Evolutionary conservation across 345 rosid species (phyloP).

Genomic region (Mallotus nudiflorus): DNA sequence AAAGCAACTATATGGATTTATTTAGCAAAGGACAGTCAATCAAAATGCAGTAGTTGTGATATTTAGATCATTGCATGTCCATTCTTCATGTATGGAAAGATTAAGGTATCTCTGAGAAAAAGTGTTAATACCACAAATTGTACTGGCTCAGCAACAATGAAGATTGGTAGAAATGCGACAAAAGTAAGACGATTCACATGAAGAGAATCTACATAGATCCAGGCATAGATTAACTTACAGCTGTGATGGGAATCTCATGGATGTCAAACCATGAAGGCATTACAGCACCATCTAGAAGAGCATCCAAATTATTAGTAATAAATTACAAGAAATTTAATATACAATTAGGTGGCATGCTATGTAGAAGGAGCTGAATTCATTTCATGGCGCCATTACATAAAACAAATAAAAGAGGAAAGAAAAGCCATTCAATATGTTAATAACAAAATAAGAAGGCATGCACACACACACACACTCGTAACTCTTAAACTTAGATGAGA

Average conservation of each 20-base stretch:
- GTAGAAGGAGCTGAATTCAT: not conserved
- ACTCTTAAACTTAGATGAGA: too few relatives aligned
- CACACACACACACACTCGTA: too few relatives aligned
- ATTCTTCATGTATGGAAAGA: constrained; percentile 5
- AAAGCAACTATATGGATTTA: not conserved
- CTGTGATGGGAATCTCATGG: constrained; percentile 78
- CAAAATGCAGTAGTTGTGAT: not conserved
- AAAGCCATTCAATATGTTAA: too few relatives aligned
- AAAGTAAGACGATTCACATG: not conserved
- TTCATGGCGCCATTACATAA: not conserved
- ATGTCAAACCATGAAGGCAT: constrained; percentile 98
- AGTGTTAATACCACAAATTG: not conserved
- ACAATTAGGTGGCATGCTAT: too few relatives aligned
- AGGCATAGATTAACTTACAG: constrained; percentile 44
- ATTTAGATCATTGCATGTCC: not conserved
- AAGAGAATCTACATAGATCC: not conserved
- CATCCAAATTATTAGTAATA: constrained; percentile 10
- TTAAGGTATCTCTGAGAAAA: not conserved
- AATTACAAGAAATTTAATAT: not conserved
- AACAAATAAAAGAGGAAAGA: not conserved
- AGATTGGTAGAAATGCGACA: not conserved
- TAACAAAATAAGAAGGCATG: too few relatives aligned
- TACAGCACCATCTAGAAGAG: constrained; percentile 66
- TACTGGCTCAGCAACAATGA: not conserved
- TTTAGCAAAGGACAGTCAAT: not conserved